These are phyloP conservation scores for Colletotrichum camelliae DNA, from an alignment of 2,329 filamentous ascomycete species.

Conservation along the genomic window DNA sequence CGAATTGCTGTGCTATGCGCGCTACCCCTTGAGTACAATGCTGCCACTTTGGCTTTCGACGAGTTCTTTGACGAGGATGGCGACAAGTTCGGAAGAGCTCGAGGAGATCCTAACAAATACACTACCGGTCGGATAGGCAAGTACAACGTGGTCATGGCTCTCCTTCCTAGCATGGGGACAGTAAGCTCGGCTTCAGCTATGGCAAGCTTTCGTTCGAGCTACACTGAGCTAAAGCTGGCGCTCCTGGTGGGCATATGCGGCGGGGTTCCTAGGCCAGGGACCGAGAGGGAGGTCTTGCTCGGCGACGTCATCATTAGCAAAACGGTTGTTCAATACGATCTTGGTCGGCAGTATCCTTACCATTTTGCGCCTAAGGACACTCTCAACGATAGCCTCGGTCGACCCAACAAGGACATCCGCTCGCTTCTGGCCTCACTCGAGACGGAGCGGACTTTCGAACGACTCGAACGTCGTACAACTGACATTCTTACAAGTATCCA, in stretches of 20 bases:
- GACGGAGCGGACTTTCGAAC: conserved; percentile 18
- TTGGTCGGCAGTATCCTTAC: conserved; percentile 24
- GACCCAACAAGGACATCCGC: conserved; percentile 27
- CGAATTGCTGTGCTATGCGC: not conserved
- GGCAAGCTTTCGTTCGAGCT: conserved; percentile 25
- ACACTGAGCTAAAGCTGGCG: conserved; percentile 30
- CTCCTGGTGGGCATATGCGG: conserved; percentile 30
- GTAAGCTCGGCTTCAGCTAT: conserved; percentile 25
- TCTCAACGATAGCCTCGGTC: conserved; percentile 19
- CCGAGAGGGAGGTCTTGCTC: conserved; percentile 23
- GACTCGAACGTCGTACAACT: conserved; percentile 12
- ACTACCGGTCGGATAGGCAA: conserved; percentile 26
- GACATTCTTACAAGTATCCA: conserved; percentile 25
- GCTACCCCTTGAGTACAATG: not conserved
- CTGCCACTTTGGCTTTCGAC: not conserved
- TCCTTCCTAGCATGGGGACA: conserved; percentile 33
- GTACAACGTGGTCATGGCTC: conserved; percentile 33
- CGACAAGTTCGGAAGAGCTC: conserved; percentile 27
- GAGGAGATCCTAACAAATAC: conserved; percentile 34
- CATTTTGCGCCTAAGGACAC: conserved; percentile 21
- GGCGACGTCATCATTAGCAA: conserved; percentile 39
- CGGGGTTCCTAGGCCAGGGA: conserved; percentile 19
- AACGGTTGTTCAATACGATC: conserved; percentile 25
- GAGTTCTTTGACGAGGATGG: conserved; percentile 19
- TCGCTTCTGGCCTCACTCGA: conserved; percentile 27